Conservation (phyloP, 2,329 filamentous ascomycete genomes). For the Penicillium sclerotiorum region DNA sequence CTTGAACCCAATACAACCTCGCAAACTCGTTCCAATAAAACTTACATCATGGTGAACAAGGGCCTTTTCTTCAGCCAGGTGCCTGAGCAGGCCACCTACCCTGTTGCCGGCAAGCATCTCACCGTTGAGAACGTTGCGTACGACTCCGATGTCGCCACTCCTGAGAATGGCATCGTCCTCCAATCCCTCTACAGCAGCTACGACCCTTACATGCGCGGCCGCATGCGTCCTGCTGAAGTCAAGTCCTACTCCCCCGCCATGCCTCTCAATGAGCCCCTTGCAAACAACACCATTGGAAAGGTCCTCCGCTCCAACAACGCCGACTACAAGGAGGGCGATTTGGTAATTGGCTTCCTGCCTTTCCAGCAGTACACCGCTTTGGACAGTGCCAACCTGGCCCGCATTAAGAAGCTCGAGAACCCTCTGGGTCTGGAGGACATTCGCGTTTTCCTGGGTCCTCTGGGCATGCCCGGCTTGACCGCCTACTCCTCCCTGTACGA, state of each 20-base stretch:
- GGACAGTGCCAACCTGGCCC: constrained; percentile 47
- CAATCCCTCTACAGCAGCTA: constrained; percentile 74
- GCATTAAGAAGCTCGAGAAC: constrained; percentile 65
- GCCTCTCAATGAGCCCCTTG: constrained; percentile 63
- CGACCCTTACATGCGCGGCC: constrained; percentile 82
- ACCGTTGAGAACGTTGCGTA: constrained; percentile 67
- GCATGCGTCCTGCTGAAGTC: constrained; percentile 66
- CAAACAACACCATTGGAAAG: constrained; percentile 65
- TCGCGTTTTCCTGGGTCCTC: constrained; percentile 69
- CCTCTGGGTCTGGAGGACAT: constrained; percentile 54
- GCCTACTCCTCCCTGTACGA: constrained; percentile 75
- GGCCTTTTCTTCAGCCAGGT: constrained; percentile 71
- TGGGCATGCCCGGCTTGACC: constrained; percentile 78
- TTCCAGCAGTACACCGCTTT: constrained; percentile 71
- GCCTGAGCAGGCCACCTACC: constrained; percentile 67
- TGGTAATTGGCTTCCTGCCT: constrained; percentile 61
- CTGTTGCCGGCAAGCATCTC: constrained; percentile 71
- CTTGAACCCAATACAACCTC: neutral
- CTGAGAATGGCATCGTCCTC: constrained; percentile 67
- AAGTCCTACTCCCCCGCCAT: constrained; percentile 72
- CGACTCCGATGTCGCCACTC: constrained; percentile 60
- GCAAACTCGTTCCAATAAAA: neutral
- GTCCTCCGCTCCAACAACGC: constrained; percentile 70
- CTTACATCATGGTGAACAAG: constrained; percentile 62
- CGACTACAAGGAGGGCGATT: constrained; percentile 67